Conservation (phyloP, 1,284 basidiomycete species). For the Irpex lacteus region DNA sequence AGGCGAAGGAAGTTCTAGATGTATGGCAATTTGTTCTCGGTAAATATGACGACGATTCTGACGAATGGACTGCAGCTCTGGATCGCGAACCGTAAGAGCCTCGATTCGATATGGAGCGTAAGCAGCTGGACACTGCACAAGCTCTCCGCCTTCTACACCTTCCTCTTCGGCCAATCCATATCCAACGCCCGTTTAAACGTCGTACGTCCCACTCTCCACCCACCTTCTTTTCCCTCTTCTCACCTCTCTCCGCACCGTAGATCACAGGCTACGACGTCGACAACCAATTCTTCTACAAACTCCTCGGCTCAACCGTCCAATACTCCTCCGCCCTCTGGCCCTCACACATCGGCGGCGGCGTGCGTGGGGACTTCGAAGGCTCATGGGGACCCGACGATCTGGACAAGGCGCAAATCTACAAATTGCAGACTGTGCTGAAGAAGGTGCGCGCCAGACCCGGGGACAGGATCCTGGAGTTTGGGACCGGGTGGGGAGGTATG, state of each 20-base stretch:
- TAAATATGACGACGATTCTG: not conserved
- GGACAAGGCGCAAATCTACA: conserved; percentile 28
- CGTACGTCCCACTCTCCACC: not conserved
- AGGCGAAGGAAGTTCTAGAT: conserved; percentile 3
- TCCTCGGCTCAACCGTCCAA: conserved; percentile 45
- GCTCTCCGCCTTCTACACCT: conserved; percentile 4
- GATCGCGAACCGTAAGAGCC: conserved; percentile 6
- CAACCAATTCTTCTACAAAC: conserved; percentile 25
- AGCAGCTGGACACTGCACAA: conserved; percentile 2
- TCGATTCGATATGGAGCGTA: not conserved
- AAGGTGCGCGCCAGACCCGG: conserved; percentile 40
- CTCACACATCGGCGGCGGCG: conserved; percentile 27
- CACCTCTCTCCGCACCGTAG: not conserved
- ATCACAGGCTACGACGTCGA: conserved; percentile 38
- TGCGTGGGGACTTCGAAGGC: conserved; percentile 18
- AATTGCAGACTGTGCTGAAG: conserved; percentile 35
- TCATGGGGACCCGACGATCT: conserved; percentile 11
- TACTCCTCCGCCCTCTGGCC: conserved; percentile 43
- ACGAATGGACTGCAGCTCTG: conserved; percentile 3
- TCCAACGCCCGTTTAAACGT: conserved; percentile 36
- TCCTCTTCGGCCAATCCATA: conserved; percentile 4
- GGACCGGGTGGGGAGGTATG: conserved; percentile 47
- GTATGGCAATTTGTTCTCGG: not conserved
- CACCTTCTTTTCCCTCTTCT: not conserved
- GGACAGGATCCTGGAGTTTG: conserved; percentile 46